A percentile compares a stretch with the other conserved stretches of the same genome.
Conservation (phyloP, 2,329 filamentous ascomycete species). For the Paraphaeosphaeria sporulosa region DNA sequence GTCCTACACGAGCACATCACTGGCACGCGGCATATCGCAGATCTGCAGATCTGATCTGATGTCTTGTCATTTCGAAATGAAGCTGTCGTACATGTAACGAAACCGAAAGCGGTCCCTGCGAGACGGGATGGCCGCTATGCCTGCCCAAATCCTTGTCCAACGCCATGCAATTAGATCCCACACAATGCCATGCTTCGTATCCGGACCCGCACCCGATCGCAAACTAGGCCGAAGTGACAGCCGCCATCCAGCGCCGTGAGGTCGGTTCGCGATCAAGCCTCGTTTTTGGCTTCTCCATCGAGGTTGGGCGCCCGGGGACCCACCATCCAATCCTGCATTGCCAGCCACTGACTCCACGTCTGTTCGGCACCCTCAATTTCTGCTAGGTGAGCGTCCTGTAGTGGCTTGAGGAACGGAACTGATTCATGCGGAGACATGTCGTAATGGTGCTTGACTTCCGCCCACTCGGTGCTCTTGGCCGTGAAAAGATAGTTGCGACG, state of each 20-base stretch:
- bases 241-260: constrained; percentile 33
- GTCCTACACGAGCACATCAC: constrained; percentile 13
- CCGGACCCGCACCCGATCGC: constrained; percentile 2
- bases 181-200: constrained; percentile 23
- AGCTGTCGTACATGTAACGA: constrained; percentile 6
- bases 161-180: constrained; percentile 13
- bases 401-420: constrained; percentile 83
- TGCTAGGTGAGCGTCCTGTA: constrained; percentile 76
- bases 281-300: constrained; percentile 35
- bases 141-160: constrained; percentile 7
- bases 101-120: constrained; percentile 10
- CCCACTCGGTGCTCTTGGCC: constrained; percentile 90
- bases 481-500: constrained; percentile 94
- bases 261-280: constrained; percentile 25
- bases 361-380: constrained; percentile 86
- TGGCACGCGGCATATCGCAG: not conserved
- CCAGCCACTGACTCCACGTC: constrained; percentile 92
- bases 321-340: constrained; percentile 99
- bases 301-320: constrained; percentile 73
- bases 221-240: constrained; percentile 14
- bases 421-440: constrained; percentile 85
- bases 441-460: constrained; percentile 87
- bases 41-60: not conserved
- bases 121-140: constrained; percentile 9
- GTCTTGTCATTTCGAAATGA: constrained; percentile 1